A percentile compares a stretch with the other conserved stretches of the same genome.
Evolutionary conservation across 1,139 yeast genomes (phyloP).

Genomic region (Casaregolazyma lundiana): DNA sequence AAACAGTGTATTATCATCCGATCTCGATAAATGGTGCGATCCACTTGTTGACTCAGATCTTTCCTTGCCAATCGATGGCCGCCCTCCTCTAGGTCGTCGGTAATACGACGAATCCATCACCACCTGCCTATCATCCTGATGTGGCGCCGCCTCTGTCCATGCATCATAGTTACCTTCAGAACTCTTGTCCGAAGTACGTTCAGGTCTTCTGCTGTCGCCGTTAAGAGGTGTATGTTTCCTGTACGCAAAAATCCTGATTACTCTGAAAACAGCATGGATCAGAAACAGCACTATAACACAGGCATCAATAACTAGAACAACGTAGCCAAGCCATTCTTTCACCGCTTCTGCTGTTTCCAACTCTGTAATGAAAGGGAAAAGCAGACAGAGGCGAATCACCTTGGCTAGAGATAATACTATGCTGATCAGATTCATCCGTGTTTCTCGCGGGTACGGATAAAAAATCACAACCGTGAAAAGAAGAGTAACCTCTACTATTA

Average conservation of each 20-base stretch:
- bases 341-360: constrained; percentile 21
- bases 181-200: not conserved
- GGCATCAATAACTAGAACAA: constrained; percentile 31
- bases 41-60: not conserved
- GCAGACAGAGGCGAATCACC: constrained; percentile 25
- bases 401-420: constrained; percentile 24
- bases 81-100: constrained; percentile 25
- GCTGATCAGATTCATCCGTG: constrained; percentile 31
- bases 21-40: constrained; percentile 1
- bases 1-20: constrained; percentile 3
- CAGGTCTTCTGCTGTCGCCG: constrained; percentile 21
- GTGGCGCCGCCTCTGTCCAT: constrained; percentile 2
- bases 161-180: not conserved
- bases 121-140: not conserved
- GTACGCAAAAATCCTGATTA: constrained; percentile 30
- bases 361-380: constrained; percentile 30
- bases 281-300: constrained; percentile 29
- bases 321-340: constrained; percentile 35
- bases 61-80: not conserved
- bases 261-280: constrained; percentile 29
- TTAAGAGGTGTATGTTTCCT: constrained; percentile 11
- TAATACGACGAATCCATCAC: constrained; percentile 25
- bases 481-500: constrained; percentile 28
- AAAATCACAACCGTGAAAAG: constrained; percentile 23
- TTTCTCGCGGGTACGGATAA: constrained; percentile 30